These are phyloP conservation scores for Macrophomina phaseolina DNA, from an alignment of 2,329 filamentous ascomycete genomes.

Conservation along the genomic window DNA sequence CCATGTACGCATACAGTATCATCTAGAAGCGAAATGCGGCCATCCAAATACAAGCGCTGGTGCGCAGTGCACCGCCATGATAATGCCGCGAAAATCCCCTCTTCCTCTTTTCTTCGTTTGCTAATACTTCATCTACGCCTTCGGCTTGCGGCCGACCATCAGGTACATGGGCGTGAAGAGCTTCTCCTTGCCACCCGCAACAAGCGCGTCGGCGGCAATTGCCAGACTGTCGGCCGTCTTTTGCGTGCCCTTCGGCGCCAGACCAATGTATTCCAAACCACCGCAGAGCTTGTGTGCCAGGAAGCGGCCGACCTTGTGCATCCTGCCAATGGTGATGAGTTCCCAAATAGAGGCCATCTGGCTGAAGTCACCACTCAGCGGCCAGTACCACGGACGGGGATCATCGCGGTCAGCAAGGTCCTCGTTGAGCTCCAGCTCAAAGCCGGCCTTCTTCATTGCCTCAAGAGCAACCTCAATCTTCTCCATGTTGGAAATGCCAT, in stretches of 20 bases:
- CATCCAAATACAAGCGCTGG: background rate
- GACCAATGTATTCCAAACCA: slow-evolving; percentile 71
- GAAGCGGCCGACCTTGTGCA: slow-evolving; percentile 83
- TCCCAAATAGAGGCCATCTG: slow-evolving; percentile 83
- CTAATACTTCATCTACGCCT: slow-evolving; percentile 10
- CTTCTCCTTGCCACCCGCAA: slow-evolving; percentile 83
- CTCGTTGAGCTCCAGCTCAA: slow-evolving; percentile 81
- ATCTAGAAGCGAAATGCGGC: slow-evolving; percentile 23
- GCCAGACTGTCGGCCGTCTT: slow-evolving; percentile 94
- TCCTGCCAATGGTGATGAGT: slow-evolving; percentile 80
- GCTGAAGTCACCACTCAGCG: slow-evolving; percentile 81
- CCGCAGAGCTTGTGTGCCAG: slow-evolving; percentile 79
- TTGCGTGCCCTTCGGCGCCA: slow-evolving; percentile 83
- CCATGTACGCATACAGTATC: slow-evolving; percentile 19
- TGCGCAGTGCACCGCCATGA: slow-evolving; percentile 7
- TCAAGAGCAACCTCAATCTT: slow-evolving; percentile 78
- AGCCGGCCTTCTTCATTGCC: slow-evolving; percentile 87
- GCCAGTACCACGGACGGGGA: slow-evolving; percentile 90
- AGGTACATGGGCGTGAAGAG: slow-evolving; percentile 99
- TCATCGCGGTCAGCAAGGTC: slow-evolving; percentile 82
- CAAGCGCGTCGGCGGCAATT: slow-evolving; percentile 79
- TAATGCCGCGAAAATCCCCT: background rate
- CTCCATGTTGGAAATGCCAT: slow-evolving; percentile 98
- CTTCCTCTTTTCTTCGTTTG: background rate
- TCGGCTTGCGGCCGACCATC: slow-evolving; percentile 92